phyloP scores from a whole-genome alignment of 345 rosid species.

The Linum trigynum region DNA sequence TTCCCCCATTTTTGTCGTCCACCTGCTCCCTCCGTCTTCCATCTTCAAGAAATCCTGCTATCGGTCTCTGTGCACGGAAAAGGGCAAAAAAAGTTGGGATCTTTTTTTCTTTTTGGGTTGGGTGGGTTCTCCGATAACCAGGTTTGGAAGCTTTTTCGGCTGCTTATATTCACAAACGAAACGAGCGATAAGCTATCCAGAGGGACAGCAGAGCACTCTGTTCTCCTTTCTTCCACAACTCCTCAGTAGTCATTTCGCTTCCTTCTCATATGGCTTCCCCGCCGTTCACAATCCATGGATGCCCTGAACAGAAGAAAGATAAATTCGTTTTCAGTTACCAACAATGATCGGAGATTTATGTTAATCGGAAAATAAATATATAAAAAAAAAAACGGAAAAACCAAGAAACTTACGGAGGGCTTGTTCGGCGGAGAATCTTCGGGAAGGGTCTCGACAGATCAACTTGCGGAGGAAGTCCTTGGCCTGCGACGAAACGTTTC shows the following conservation, averaged over 20 bases:
- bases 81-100: background rate
- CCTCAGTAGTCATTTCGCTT: background rate
- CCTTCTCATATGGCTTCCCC: conserved; percentile 28
- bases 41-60: background rate
- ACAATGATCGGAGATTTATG: background rate
- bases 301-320: conserved; percentile 31
- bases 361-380: no score
- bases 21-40: background rate
- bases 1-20: background rate
- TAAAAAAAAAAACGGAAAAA: background rate
- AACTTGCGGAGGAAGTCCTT: conserved; percentile 23
- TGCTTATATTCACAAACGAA: background rate
- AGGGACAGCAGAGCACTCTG: background rate
- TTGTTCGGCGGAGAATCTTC: conserved; percentile 25
- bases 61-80: no score
- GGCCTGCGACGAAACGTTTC: conserved; percentile 14
- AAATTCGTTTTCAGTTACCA: background rate
- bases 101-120: no score
- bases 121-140: no score
- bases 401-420: conserved; percentile 17
- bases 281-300: conserved; percentile 48
- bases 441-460: conserved; percentile 21
- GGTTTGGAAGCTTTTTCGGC: no score
- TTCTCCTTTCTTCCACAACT: background rate
- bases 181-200: conserved; percentile 7